Base-by-base conservation (phyloP, 2,329 filamentous ascomycete species). In the Cordyceps fumosorosea region DNA sequence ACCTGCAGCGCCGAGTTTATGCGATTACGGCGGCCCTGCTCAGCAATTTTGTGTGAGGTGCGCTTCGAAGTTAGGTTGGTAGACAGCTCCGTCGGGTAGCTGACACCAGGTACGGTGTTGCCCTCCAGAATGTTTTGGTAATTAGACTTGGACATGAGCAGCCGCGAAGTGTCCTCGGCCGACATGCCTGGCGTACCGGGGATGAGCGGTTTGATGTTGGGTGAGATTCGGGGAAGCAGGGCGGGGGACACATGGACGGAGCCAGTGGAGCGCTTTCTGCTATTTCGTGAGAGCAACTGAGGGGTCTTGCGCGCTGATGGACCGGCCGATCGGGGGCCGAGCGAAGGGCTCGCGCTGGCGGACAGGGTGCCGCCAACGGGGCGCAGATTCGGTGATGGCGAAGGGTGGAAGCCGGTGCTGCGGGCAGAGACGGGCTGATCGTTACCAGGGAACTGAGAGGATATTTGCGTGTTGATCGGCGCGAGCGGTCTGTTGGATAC, bases 91-190 rank as follows among this genome's bases (percentile, higher is more conserved):
- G 90, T 91, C 0, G 93, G 93, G 68, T 97, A 98, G 1, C 89
- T 89, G 14, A 97, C 89, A 14, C 93, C 93, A 0, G 93, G 93
- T 0, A 97, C 86, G 62, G 89, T 88, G 56, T 92, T 98, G 55
- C 95, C 95, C 73, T 98, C 95, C 12, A 99, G 78, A 44, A 99
- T 95, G 69, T 97, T 96, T 70, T 98, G 93, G 70, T 99, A 99
- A 71, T 99, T 99, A 2, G 93, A 98, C 73, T 98, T 98, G 18
- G 90, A 91, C 42, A 93, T 90, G 32, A 99, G 82, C 51, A 98
- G 83, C 32, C 91, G 82, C n/a, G 84, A 87, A 0, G 84, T 81
- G 67, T 86, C 83, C 66, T 87, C 84, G 5, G 79, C 80, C 1
- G 82, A 79, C 62, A 81, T 75, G 3, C 81, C 81, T 4, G 78